These are phyloP conservation scores for Thraustotheca clavata DNA, from an alignment of 352 stramenopile genomes.

Conservation along the genomic window DNA sequence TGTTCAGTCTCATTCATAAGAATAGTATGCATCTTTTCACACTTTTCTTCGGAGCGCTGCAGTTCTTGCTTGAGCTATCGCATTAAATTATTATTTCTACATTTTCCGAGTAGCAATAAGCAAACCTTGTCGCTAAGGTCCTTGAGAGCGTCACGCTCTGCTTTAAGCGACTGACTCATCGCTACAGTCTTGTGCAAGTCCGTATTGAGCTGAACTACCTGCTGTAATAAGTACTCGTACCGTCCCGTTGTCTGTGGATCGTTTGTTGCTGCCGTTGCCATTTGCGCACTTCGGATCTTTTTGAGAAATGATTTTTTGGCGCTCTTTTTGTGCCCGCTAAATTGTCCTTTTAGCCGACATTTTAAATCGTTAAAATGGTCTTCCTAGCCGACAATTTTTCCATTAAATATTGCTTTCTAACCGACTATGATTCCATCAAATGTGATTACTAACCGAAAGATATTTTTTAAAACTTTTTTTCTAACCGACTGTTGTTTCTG, in stretches of 20 bases:
- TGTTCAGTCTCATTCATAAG: slow-evolving; percentile 77
- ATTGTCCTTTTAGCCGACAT: too few species aligned
- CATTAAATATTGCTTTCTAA: too few species aligned
- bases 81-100: background rate
- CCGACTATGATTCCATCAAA: too few species aligned
- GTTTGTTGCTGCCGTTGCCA: background rate
- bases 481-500: too few species aligned
- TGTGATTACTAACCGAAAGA: too few species aligned
- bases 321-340: too few species aligned
- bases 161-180: slow-evolving; percentile 68
- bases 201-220: slow-evolving; percentile 79
- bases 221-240: slow-evolving; percentile 65
- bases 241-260: slow-evolving; percentile 18
- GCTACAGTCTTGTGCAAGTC: slow-evolving; percentile 76
- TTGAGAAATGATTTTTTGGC: too few species aligned
- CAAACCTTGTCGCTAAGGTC: slow-evolving; percentile 50
- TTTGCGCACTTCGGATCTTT: slow-evolving; percentile 4
- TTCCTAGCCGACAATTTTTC: too few species aligned
- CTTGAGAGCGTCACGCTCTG: slow-evolving; percentile 59
- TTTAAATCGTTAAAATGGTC: too few species aligned
- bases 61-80: slow-evolving; percentile 48
- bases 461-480: too few species aligned
- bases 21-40: slow-evolving; percentile 68
- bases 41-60: slow-evolving; percentile 63
- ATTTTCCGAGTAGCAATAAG: too few species aligned